phyloP scores from a whole-genome alignment of 2,329 filamentous ascomycete species.

The Parafenestella ontariensis region DNA sequence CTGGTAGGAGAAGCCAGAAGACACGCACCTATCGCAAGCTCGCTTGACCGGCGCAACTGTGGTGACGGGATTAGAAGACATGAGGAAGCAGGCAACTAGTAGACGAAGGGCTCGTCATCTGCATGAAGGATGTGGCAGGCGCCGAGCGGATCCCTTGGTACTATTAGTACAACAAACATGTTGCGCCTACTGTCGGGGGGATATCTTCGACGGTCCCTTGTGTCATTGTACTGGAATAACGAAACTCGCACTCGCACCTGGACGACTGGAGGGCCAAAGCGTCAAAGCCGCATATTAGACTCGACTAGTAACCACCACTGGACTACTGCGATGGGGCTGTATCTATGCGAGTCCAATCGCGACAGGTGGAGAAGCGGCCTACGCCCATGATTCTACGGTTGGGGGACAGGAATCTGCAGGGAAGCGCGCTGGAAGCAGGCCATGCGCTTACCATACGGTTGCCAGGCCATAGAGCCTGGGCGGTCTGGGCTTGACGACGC shows the following conservation, averaged over 20 bases:
- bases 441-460: constrained; percentile 35
- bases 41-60: constrained; percentile 49
- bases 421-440: constrained; percentile 32
- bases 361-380: constrained; percentile 29
- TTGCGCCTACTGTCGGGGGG: constrained; percentile 36
- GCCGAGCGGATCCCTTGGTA: constrained; percentile 36
- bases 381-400: constrained; percentile 31
- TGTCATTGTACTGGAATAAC: constrained; percentile 42
- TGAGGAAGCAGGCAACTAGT: constrained; percentile 29
- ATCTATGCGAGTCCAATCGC: constrained; percentile 29
- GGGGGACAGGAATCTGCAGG: constrained; percentile 35
- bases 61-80: constrained; percentile 38
- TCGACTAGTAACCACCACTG: constrained; percentile 38
- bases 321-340: constrained; percentile 29
- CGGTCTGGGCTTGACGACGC: constrained; percentile 33
- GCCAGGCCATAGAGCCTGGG: constrained; percentile 33
- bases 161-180: constrained; percentile 40
- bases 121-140: constrained; percentile 28
- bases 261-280: constrained; percentile 43
- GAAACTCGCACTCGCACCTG: constrained; percentile 40
- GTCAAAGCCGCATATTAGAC: constrained; percentile 43
- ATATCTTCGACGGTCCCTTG: constrained; percentile 37
- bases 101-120: constrained; percentile 29
- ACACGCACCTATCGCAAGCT: constrained; percentile 52
- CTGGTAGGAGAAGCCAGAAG: constrained; percentile 7